Evolutionary conservation across 2,329 filamentous ascomycete genomes (phyloP), one percentile per base, ranked within the genome.

Genomic region (Cercospora sesami): DNA sequence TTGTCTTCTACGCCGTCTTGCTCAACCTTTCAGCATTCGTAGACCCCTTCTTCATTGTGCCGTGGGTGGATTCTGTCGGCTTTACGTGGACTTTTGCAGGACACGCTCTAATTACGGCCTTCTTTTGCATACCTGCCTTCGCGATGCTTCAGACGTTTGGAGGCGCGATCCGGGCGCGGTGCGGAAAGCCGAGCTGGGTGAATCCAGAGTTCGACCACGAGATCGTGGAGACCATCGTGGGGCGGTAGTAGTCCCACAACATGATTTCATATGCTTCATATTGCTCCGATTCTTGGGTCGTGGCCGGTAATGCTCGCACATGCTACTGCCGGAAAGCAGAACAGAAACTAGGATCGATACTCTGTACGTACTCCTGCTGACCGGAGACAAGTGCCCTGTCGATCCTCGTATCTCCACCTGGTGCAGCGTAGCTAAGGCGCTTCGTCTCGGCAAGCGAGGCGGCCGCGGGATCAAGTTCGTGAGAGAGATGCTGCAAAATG

Each of bases 21-120:
- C 69, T 71, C 55, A 71, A 71, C 18, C 53, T 71, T 16, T 69
- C 66, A 7, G 69, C 69, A 1, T 71, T 71, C 28, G 45, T 71
- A 8, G 69, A 71, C 26, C 69, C 69, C 1, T 71, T 71, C 67
- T 71, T 71, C 60, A 71, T 71, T 26, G 65, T 67, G 36, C 64
- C 63, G 0, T 71, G 69, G 69, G 48, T 71, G 16, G 67, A 71
- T n/a, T 60, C 62, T 3, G 69, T 59, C 18, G 69, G 69, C 10
- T 71, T 65, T 39, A 69, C 69, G 3, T 71, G 69, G 69, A 71
- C 69, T 2, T 69, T 71, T 39, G 67, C 69, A 42, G 69, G 64
- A 4, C 67, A 71, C 55, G 69, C 69, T 1, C 66, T 71, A 8
- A 69, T 71, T 55, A 71, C 69, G 18, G 45, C 60, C 4, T 69